Percentiles rank a stretch among this genome's conserved stretches.
Conservation (phyloP, 345 rosid species). For the Mallotus nudiflorus region DNA sequence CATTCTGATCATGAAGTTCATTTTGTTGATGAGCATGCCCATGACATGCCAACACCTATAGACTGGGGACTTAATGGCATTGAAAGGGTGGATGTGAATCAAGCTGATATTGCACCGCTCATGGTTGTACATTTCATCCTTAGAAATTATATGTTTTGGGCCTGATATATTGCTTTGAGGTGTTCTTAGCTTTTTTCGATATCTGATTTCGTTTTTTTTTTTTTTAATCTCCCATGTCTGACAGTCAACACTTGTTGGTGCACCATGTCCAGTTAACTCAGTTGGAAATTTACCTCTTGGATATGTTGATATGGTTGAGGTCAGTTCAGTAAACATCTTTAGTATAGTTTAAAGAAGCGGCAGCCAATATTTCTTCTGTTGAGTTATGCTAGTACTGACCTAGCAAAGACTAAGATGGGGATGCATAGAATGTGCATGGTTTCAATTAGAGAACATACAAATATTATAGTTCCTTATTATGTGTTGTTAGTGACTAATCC, state of each 20-base stretch:
- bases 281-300: slow-evolving; percentile 94
- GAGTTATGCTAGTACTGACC: background rate
- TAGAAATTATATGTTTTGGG: slow-evolving; percentile 3
- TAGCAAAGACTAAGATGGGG: background rate
- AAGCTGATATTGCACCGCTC: slow-evolving; percentile 93
- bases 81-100: slow-evolving; percentile 96
- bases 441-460: background rate
- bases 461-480: background rate
- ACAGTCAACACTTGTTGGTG: slow-evolving; percentile 89
- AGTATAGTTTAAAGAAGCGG: no score
- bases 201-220: slow-evolving; percentile 21
- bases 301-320: slow-evolving; percentile 72
- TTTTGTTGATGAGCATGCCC: slow-evolving; percentile 83
- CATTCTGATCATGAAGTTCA: slow-evolving; percentile 59
- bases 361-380: background rate
- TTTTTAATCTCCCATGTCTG: slow-evolving; percentile 24
- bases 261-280: slow-evolving; percentile 89
- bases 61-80: slow-evolving; percentile 77
- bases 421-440: background rate
- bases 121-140: slow-evolving; percentile 54
- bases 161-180: slow-evolving; percentile 8
- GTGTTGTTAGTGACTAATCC: background rate
- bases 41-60: slow-evolving; percentile 77
- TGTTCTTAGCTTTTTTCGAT: slow-evolving; percentile 11
- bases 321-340: slow-evolving; percentile 30